Percentiles rank a stretch among this genome's conserved stretches.
Evolutionary conservation across 345 rosid species (phyloP).

Genomic region (Anacardium occidentale): DNA sequence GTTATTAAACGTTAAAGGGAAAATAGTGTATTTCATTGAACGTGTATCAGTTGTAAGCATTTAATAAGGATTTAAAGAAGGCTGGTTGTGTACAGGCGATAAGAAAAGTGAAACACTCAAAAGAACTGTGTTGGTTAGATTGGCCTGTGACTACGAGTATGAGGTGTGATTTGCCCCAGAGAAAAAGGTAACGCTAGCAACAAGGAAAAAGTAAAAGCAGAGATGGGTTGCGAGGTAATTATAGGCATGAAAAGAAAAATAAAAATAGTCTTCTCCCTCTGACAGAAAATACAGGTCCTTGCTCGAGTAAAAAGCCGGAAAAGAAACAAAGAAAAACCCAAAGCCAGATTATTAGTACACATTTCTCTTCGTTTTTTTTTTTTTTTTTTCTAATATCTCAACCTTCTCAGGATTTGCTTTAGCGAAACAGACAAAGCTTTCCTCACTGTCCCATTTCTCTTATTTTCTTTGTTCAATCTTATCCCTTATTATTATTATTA

Average conservation of each 20-base stretch:
- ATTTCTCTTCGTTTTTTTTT: neutral
- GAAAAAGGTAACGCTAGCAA: constrained; percentile 39
- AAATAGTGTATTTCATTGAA: too few species aligned
- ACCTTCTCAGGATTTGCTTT: constrained; percentile 23
- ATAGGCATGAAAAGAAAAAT: constrained; percentile 38
- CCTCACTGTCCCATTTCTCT: constrained; percentile 21
- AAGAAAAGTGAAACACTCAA: constrained; percentile 27
- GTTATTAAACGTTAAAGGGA: too few species aligned
- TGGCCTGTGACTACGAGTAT: constrained; percentile 54
- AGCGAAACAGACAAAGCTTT: constrained; percentile 35
- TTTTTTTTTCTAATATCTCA: constrained; percentile 18
- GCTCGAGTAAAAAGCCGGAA: constrained; percentile 37
- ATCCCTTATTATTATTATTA: neutral
- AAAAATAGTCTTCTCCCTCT: constrained; percentile 16
- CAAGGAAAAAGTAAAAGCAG: constrained; percentile 31
- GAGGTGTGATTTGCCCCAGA: constrained; percentile 59
- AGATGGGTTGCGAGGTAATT: constrained; percentile 40
- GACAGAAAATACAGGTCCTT: constrained; percentile 44
- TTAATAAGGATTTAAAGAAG: neutral
- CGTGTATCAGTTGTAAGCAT: neutral
- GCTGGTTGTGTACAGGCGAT: constrained; percentile 20
- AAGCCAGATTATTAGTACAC: constrained; percentile 24
- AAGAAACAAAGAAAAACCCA: constrained; percentile 42
- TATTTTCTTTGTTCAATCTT: constrained; percentile 24
- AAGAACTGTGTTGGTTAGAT: constrained; percentile 25